phyloP scores from a whole-genome alignment of 1,284 basidiomycete genomes.

The Inonotus obliquus region DNA sequence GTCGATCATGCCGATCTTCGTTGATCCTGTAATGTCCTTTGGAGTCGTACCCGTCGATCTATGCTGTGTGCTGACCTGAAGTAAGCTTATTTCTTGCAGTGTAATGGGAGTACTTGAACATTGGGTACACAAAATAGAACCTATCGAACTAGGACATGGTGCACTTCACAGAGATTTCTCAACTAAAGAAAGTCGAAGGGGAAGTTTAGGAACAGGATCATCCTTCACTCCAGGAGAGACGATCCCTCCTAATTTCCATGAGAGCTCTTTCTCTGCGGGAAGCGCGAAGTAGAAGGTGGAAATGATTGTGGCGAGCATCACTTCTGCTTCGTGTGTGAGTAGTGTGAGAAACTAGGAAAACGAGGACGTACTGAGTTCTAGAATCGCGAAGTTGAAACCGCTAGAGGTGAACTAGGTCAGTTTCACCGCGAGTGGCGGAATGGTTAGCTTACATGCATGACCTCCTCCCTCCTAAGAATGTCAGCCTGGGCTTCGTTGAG shows the following conservation, averaged over 20 bases:
- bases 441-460: conserved; percentile 27
- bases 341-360: not conserved
- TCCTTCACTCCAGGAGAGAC: conserved; percentile 4
- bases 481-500: conserved; percentile 24
- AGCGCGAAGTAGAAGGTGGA: conserved; percentile 12
- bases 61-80: no score
- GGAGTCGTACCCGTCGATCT: no score
- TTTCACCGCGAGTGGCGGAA: not conserved
- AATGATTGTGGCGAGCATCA: conserved; percentile 9
- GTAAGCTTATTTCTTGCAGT: no score
- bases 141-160: no score
- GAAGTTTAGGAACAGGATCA: conserved; percentile 9
- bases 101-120: no score
- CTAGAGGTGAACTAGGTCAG: not conserved
- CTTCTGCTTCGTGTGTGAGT: not conserved
- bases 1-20: no score
- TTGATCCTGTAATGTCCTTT: no score
- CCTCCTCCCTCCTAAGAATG: conserved; percentile 29
- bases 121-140: no score
- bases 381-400: conserved; percentile 12
- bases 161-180: not conserved
- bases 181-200: conserved; percentile 4
- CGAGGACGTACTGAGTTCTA: conserved; percentile 13
- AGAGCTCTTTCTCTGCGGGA: conserved; percentile 3
- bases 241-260: conserved; percentile 13